Conservation (phyloP, 805 yeast species). For the Wickerhamiella domercqiae region DNA sequence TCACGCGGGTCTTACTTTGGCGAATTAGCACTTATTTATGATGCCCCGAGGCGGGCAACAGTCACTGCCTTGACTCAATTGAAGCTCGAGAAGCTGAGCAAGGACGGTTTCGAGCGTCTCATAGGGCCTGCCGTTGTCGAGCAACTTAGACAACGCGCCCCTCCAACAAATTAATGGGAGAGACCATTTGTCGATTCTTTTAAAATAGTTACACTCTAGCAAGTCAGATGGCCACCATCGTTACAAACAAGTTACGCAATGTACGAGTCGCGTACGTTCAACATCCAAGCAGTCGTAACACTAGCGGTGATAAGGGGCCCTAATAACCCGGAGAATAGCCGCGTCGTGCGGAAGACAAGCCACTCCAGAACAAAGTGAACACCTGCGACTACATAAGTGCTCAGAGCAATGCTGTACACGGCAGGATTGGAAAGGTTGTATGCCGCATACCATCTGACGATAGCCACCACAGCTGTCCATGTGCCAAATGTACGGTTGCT, state of each 20-base stretch:
- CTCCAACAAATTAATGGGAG: too few species aligned
- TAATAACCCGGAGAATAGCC: constrained; percentile 69
- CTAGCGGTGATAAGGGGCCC: constrained; percentile 82
- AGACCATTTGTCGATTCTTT: too few species aligned
- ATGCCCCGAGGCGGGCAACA: constrained; percentile 87
- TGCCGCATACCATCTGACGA: constrained; percentile 79
- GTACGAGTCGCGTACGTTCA: constrained; percentile 50
- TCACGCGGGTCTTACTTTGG: constrained; percentile 88
- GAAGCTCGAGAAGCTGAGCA: constrained; percentile 82
- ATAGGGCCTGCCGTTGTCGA: constrained; percentile 82
- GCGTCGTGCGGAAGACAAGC: constrained; percentile 63
- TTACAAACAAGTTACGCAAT: too few species aligned
- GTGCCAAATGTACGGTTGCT: constrained; percentile 98
- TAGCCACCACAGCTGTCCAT: constrained; percentile 81
- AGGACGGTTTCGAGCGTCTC: constrained; percentile 83
- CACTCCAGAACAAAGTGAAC: constrained; percentile 75
- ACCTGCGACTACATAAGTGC: constrained; percentile 70
- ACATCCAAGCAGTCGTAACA: constrained; percentile 69
- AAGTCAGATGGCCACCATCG: too few species aligned
- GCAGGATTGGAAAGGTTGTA: constrained; percentile 53
- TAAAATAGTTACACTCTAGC: too few species aligned
- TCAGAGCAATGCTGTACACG: constrained; percentile 62
- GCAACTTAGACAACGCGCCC: constrained; percentile 73
- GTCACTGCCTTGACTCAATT: constrained; percentile 61
- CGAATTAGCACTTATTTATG: constrained; percentile 83